Percentiles rank a stretch among this genome's conserved stretches.
Evolutionary conservation across 164 flowering plant species (phyloP).

Genomic region (Piper longum): DNA sequence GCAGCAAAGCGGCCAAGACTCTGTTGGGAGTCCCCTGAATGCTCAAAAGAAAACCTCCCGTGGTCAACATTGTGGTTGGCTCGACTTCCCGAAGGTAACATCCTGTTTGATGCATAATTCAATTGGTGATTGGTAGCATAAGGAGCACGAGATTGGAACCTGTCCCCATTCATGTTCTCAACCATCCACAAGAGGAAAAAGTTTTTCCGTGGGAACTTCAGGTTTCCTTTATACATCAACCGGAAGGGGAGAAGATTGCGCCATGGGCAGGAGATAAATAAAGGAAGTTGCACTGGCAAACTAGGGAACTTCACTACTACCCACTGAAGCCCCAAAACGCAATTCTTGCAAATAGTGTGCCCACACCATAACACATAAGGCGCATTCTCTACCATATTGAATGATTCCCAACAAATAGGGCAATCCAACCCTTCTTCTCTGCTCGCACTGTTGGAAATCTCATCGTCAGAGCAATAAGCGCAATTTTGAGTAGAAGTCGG

Average conservation of each 20-base stretch:
- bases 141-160: conserved; percentile 31
- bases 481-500: conserved; percentile 18
- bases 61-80: conserved; percentile 10
- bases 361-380: conserved; percentile 99
- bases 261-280: conserved; percentile 92
- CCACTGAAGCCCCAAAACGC: conserved; percentile 73
- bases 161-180: conserved; percentile 84
- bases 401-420: conserved; percentile 94
- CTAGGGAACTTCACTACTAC: conserved; percentile 73
- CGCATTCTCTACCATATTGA: conserved; percentile 89
- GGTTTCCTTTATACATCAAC: conserved; percentile 55
- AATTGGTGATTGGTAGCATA: conserved; percentile 29
- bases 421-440: conserved; percentile 82
- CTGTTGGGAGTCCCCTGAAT: conserved; percentile 16
- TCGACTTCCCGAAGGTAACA: conserved; percentile 14
- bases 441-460: conserved; percentile 35
- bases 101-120: conserved; percentile 22
- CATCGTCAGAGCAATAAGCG: conserved; percentile 70
- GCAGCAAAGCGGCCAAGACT: conserved; percentile 9
- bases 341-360: conserved; percentile 83
- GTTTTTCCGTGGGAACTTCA: conserved; percentile 80
- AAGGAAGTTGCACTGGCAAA: conserved; percentile 79
- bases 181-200: conserved; percentile 93
- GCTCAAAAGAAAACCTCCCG: conserved; percentile 20
- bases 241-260: conserved; percentile 71